phyloP scores from a whole-genome alignment of 225 moss, liverwort and hornwort species.

The Sphagnum tenellum region DNA sequence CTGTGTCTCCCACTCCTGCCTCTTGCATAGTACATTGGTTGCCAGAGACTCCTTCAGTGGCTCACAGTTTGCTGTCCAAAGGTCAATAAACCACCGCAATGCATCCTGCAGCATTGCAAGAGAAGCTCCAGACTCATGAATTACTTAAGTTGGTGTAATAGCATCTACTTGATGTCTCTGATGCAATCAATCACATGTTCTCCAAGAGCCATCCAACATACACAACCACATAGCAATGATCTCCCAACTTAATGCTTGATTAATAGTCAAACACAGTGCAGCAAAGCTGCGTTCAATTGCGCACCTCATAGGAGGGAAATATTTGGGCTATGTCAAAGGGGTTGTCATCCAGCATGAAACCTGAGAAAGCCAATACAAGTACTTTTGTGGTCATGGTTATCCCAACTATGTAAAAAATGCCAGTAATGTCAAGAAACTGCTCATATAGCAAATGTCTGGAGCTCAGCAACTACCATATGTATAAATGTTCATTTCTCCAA shows the following conservation, averaged over 20 bases:
- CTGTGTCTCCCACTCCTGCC: slow-evolving; percentile 45
- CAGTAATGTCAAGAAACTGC: no score
- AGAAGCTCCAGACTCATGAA: no score
- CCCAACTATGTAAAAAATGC: not conserved
- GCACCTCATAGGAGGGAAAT: slow-evolving; percentile 75
- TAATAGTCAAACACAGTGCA: no score
- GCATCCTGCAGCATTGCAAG: slow-evolving; percentile 46
- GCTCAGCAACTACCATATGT: not conserved
- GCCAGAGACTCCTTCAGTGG: slow-evolving; percentile 16
- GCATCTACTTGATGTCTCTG: no score
- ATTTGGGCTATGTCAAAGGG: slow-evolving; percentile 76
- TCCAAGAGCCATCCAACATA: no score
- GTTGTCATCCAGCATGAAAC: slow-evolving; percentile 76
- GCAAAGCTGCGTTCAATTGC: not conserved
- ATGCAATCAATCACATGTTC: no score
- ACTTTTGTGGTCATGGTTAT: not conserved
- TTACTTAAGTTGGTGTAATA: no score
- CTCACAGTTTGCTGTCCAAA: slow-evolving; percentile 62
- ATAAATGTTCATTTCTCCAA: not conserved
- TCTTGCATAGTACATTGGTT: slow-evolving; percentile 40
- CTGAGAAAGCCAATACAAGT: slow-evolving; percentile 20
- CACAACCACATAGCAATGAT: no score
- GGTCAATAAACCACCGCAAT: slow-evolving; percentile 64
- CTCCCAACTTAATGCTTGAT: no score
- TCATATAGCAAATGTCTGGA: no score